phyloP scores from a whole-genome alignment of 176 grass and related monocot species.

The Panicum miliaceum region DNA sequence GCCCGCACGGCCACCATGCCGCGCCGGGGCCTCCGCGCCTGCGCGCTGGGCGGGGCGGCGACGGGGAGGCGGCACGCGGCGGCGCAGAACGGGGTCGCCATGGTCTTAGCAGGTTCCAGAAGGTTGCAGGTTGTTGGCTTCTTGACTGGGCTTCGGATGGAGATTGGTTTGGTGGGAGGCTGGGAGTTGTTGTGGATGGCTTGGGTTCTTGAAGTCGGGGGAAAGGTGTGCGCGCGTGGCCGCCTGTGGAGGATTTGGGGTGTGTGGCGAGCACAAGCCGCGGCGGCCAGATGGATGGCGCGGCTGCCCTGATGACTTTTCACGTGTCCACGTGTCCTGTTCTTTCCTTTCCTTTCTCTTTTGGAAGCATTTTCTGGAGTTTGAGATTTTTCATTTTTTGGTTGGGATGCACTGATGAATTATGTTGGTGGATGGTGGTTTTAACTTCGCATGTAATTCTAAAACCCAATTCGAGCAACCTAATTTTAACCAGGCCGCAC shows the following conservation, averaged over 20 bases:
- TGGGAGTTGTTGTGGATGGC: not conserved
- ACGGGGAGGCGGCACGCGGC: conserved; percentile 48
- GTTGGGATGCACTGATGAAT: no score
- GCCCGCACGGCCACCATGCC: conserved; percentile 55
- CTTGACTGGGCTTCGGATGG: conserved; percentile 8
- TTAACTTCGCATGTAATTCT: no score
- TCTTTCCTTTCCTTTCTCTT: not conserved
- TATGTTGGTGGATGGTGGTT: no score
- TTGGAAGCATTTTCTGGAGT: not conserved
- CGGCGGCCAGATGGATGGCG: not conserved
- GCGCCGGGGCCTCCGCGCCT: conserved; percentile 4
- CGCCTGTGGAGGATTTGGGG: conserved; percentile 32
- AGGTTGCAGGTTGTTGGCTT: not conserved
- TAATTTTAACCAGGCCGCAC: no score
- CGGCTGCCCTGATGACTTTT: no score
- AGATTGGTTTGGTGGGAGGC: conserved; percentile 28
- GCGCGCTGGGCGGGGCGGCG: not conserved
- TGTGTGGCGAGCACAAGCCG: conserved; percentile 59
- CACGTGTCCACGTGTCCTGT: not conserved
- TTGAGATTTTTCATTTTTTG: not conserved
- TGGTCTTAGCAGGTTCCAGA: not conserved
- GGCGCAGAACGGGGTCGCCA: conserved; percentile 55
- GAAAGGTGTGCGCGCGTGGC: conserved; percentile 3
- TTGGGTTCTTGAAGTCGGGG: not conserved
- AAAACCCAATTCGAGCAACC: no score